These are phyloP conservation scores for Globisporangium recalcitrans DNA, from an alignment of 352 stramenopile species.

Conservation along the genomic window DNA sequence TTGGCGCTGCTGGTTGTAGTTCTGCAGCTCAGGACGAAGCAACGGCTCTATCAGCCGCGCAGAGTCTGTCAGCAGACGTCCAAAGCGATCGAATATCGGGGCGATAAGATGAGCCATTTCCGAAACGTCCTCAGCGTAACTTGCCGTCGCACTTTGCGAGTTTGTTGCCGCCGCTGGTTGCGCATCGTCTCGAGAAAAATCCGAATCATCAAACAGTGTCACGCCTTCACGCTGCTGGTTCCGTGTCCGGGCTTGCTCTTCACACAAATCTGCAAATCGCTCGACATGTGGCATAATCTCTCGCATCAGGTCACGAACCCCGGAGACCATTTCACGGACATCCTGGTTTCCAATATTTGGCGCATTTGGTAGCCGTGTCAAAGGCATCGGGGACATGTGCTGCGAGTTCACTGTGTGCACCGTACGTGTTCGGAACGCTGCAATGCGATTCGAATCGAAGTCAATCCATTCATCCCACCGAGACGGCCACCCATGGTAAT, in stretches of 20 bases:
- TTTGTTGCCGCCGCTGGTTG: neutral
- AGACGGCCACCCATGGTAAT: constrained; percentile 96
- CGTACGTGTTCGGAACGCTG: constrained; percentile 94
- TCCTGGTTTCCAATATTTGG: constrained; percentile 37
- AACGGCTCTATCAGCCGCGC: constrained; percentile 53
- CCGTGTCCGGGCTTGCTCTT: constrained; percentile 23
- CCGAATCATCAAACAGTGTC: neutral
- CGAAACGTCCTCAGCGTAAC: constrained; percentile 29
- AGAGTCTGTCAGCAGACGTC: constrained; percentile 66
- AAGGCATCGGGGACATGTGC: constrained; percentile 54
- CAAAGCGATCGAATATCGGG: constrained; percentile 78
- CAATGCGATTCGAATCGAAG: constrained; percentile 91
- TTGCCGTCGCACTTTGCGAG: neutral
- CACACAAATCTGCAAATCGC: constrained; percentile 52
- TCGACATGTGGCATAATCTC: constrained; percentile 73
- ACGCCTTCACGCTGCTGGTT: neutral
- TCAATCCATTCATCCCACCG: constrained; percentile 98
- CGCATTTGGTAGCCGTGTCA: constrained; percentile 47
- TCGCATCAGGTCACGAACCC: constrained; percentile 61
- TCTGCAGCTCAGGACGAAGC: constrained; percentile 44
- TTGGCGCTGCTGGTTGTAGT: constrained; percentile 28
- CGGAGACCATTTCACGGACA: constrained; percentile 43
- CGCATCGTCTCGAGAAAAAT: neutral
- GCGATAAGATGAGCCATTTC: constrained; percentile 66
- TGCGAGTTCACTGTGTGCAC: constrained; percentile 37